phyloP scores from a whole-genome alignment of 352 stramenopile genomes.

The Pythium phragmiticola region DNA sequence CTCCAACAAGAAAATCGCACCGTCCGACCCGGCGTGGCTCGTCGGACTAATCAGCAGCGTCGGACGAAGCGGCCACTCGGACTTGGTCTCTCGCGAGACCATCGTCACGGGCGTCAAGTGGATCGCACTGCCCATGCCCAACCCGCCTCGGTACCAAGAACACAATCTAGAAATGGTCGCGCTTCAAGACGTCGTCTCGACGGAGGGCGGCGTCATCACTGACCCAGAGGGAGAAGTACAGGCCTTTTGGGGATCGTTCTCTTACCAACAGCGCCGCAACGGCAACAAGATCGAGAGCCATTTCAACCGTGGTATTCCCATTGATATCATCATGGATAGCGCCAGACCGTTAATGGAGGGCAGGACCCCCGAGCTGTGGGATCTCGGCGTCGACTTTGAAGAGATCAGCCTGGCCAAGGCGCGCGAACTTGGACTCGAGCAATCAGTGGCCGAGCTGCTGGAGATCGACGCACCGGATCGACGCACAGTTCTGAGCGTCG shows the following conservation, averaged over 20 bases:
- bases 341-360: slow-evolving; percentile 68
- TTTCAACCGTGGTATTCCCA: slow-evolving; percentile 85
- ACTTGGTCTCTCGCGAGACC: slow-evolving; percentile 82
- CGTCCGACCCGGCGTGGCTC: slow-evolving; percentile 82
- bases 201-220: slow-evolving; percentile 80
- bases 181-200: slow-evolving; percentile 79
- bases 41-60: slow-evolving; percentile 84
- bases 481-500: slow-evolving; percentile 79
- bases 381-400: slow-evolving; percentile 85
- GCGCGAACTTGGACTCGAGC: slow-evolving; percentile 81
- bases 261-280: slow-evolving; percentile 74
- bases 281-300: slow-evolving; percentile 82
- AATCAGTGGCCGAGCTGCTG: slow-evolving; percentile 72
- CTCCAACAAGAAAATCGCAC: slow-evolving; percentile 51
- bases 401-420: slow-evolving; percentile 88
- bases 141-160: slow-evolving; percentile 82
- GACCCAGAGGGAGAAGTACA: slow-evolving; percentile 66
- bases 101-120: slow-evolving; percentile 87
- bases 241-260: slow-evolving; percentile 88
- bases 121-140: slow-evolving; percentile 78
- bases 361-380: slow-evolving; percentile 69
- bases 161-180: slow-evolving; percentile 88
- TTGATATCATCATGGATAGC: slow-evolving; percentile 89
- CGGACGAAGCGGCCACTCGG: slow-evolving; percentile 72
- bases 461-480: slow-evolving; percentile 67